Conservation (phyloP, 2,329 filamentous ascomycete species). For the Trichoderma polysporum region DNA sequence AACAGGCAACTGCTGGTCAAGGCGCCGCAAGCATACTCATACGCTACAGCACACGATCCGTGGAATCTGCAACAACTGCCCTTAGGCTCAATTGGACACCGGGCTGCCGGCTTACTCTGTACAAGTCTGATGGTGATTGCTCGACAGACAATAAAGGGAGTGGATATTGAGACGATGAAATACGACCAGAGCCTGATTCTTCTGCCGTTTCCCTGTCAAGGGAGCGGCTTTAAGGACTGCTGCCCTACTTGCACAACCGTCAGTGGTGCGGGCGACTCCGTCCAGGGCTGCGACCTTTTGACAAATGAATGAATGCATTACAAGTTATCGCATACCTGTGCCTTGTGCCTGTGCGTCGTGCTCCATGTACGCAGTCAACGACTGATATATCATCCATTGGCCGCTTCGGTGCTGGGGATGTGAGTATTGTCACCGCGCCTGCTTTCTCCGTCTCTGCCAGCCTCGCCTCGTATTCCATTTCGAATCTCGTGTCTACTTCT, state of each 20-base stretch:
- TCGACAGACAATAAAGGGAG: slow-evolving; percentile 8
- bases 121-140: not conserved
- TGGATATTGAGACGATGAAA: slow-evolving; percentile 5
- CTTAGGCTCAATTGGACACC: slow-evolving; percentile 14
- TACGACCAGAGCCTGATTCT: slow-evolving; percentile 5
- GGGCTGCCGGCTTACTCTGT: not conserved
- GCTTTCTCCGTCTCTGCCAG: not conserved
- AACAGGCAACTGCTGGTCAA: not conserved
- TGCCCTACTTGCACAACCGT: not conserved
- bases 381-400: not conserved
- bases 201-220: slow-evolving; percentile 6
- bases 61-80: slow-evolving; percentile 8
- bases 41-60: not conserved
- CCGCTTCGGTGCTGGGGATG: not conserved
- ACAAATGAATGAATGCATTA: not conserved
- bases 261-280: not conserved
- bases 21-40: too few relatives aligned
- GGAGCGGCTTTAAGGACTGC: slow-evolving; percentile 6
- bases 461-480: slow-evolving; percentile 10
- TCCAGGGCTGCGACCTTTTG: not conserved
- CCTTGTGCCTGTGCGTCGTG: not conserved
- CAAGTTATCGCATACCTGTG: not conserved
- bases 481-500: slow-evolving; percentile 8
- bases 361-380: not conserved
- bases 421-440: not conserved